Base-by-base conservation (phyloP, 805 yeast genomes). In the Clavispora asparagi region DNA sequence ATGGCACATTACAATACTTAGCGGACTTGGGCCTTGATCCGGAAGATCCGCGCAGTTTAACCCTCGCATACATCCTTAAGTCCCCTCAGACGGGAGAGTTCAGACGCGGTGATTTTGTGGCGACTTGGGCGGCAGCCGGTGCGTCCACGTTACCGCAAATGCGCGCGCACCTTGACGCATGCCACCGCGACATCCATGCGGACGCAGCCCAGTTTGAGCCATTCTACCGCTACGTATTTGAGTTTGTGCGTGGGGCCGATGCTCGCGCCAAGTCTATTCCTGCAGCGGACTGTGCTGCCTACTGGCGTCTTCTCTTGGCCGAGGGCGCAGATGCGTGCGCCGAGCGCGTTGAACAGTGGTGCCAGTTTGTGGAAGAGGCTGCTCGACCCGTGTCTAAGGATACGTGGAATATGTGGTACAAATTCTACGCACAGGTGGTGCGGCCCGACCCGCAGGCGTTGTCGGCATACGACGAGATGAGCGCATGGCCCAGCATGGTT, bases 401-500 rank as follows among this genome's bases (percentile, higher is more conserved):
- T 58, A 79, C 83, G 23, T 92, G 97, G 97, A 75, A 78, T 50
- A 90, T 91, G 97, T 68, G 86, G 46, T 75, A 75, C 45, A 80
- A 82, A 46, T 88, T 90, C 57, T 64, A 84, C 45, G 64, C 68
- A 44, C 77, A 78, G 49, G 73, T 73, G 48, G 64, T 78, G 1
- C 39, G 47, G 2, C 51, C 61, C 3, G 86, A 87, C 48, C 79
- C 85, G 0, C 49, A 25, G 3, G 51, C 58, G 1, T 68, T 92
- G 6, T 64, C 65, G 13, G 66, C 64, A 2, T 91, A 90, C 63
- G 91, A 85, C 55, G 94, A 85, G 52, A 77, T 78, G 54, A 90
- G 85, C 23, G 87, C 97, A 0, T 92, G 98, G 98, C 99, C 98
- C 6, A 79, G 87, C 44, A 69, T 88, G 14, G 80, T 92, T 53